Evolutionary conservation across 495 filamentous ascomycete genomes (phyloP), one percentile per base, ranked within the genome.

Genomic region (Neurospora discreta): DNA sequence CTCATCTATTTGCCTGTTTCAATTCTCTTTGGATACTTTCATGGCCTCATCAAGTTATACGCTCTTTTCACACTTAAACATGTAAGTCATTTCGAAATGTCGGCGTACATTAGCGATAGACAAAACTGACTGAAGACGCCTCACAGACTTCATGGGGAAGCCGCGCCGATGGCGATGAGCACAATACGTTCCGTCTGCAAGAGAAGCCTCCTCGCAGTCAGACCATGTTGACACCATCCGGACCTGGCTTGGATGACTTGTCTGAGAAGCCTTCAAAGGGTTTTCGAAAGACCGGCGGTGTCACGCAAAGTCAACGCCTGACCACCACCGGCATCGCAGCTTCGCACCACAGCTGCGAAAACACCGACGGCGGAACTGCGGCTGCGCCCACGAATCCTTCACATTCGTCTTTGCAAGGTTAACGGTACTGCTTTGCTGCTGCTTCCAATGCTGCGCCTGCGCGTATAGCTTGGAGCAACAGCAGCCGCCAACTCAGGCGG

Each of bases 41-140:
- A 93, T 78, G 90, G 91, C 39, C 78, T 89, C 39, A 89, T 94
- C 81, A 94, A 94, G 82, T 83, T 93, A 70, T 92, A 91, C 73
- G 91, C 92, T 4, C 83, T 90, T 65, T 82, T 87, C 69, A 93
- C 92, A 65, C 83, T 92, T 33, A 88, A 90, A 79, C 85, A 89
- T 82, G 90, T 92, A 84, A 83, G 89, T 76, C 36, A 68, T 38
- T 68, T 60, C 67, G 26, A 26, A 16, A 30, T 67, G 40, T 60
- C 26, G 30, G 52, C 30, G 5, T 46, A 2, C 20, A 39, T 68
- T 38, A 20, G 15, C 26, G 26, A 33, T 33, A 65, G 23, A 18
- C 20, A 15, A 39, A 26, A 39, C 80, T 81, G 38, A 82, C 71
- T 46, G 73, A 71, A 74, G 73, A 73, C 40, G 13, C 26, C 13